Evolutionary conservation across 1,284 basidiomycete genomes (phyloP).

Genomic region (Serendipita sp.): DNA sequence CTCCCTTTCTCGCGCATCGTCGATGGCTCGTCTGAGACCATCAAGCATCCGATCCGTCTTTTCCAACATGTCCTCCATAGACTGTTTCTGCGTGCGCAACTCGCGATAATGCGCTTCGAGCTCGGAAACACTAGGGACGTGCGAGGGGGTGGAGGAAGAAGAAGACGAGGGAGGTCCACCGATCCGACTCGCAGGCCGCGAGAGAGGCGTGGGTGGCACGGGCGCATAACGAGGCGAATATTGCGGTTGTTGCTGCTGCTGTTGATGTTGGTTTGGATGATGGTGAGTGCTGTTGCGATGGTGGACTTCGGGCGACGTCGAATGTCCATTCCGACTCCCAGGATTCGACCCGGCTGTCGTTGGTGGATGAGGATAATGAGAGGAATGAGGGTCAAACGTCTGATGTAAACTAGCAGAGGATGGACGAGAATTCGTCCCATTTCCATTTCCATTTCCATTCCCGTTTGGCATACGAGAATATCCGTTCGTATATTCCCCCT

Average conservation of each 20-base stretch:
- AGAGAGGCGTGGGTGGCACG: conserved; percentile 22
- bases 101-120: conserved; percentile 55
- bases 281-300: conserved; percentile 11
- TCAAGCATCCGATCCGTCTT: conserved; percentile 58
- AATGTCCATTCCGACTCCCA: conserved; percentile 17
- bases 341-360: conserved; percentile 7
- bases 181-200: conserved; percentile 31
- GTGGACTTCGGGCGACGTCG: conserved; percentile 17
- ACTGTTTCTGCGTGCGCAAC: conserved; percentile 42
- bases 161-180: background rate
- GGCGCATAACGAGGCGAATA: conserved; percentile 32
- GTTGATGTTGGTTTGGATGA: conserved; percentile 22
- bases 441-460: background rate
- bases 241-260: conserved; percentile 29
- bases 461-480: background rate
- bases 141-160: background rate
- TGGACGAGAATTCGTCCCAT: background rate
- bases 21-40: conserved; percentile 53
- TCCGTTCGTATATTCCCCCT: background rate
- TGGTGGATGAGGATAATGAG: conserved; percentile 8
- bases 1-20: conserved; percentile 27
- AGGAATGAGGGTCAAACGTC: background rate
- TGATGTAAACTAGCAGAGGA: background rate
- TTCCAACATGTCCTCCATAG: conserved; percentile 54
- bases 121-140: background rate